Conservation (phyloP, 2,329 filamentous ascomycete species). For the Calonectria ilicicola region DNA sequence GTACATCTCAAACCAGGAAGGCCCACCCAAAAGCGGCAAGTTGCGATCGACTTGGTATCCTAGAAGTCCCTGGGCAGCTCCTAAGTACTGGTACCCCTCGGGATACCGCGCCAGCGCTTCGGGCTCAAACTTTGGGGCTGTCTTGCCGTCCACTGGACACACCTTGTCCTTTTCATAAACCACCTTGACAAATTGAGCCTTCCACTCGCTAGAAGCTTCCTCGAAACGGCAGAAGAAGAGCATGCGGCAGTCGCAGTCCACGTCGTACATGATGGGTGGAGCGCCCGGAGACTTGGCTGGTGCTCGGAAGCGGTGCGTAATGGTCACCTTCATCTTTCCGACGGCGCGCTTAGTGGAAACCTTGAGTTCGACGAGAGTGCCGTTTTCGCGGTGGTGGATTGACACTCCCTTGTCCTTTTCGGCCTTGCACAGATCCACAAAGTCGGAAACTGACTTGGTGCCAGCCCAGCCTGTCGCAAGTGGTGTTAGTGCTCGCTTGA, state of each 20-base stretch:
- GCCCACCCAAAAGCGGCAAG: neutral
- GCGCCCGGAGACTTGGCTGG: neutral
- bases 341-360: neutral
- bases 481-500: neutral
- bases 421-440: neutral
- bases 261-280: neutral
- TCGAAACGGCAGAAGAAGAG: conserved; percentile 1
- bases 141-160: neutral
- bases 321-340: conserved; percentile 5
- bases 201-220: neutral
- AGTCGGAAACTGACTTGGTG: neutral
- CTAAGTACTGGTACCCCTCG: neutral
- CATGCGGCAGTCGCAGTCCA: conserved; percentile 9
- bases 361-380: neutral
- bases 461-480: neutral
- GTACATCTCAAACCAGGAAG: conserved; percentile 2
- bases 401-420: neutral
- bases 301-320: conserved; percentile 2
- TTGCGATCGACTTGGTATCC: neutral
- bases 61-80: neutral
- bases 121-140: neutral
- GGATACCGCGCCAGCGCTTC: neutral
- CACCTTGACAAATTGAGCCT: conserved; percentile 7
- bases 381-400: conserved; percentile 1
- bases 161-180: neutral